A percentile compares a stretch with the other conserved stretches of the same genome.
These are phyloP conservation scores for Dryadomyces quercus-mongolicae DNA, from an alignment of 2,329 filamentous ascomycete genomes.

Conservation along the genomic window DNA sequence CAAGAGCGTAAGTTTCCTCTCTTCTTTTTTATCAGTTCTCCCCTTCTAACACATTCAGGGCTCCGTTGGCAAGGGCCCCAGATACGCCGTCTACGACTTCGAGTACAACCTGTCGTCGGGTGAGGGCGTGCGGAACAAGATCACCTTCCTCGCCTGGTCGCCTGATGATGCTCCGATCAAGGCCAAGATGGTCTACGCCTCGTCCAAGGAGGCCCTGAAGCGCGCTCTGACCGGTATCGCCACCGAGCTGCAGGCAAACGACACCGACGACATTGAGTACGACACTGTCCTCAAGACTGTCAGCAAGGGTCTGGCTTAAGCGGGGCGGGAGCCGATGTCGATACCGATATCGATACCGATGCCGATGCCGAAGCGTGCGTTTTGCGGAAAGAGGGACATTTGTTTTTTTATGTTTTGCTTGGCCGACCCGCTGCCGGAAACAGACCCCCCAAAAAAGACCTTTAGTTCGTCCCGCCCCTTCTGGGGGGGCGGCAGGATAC, in stretches of 20 bases:
- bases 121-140: constrained; percentile 68
- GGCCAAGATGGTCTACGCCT: constrained; percentile 85
- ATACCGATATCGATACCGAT: neutral
- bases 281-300: constrained; percentile 55
- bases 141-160: constrained; percentile 68
- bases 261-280: constrained; percentile 70
- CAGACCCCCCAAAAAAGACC: neutral
- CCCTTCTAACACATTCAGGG: constrained; percentile 27
- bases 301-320: constrained; percentile 47
- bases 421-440: neutral
- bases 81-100: constrained; percentile 80
- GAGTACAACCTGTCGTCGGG: constrained; percentile 61
- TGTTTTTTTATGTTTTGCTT: neutral
- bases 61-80: constrained; percentile 49
- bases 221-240: constrained; percentile 64
- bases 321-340: neutral
- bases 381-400: neutral
- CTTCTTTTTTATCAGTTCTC: constrained; percentile 1
- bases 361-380: too few relatives aligned
- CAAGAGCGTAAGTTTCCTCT: constrained; percentile 44
- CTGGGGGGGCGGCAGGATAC: neutral
- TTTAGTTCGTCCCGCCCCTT: neutral
- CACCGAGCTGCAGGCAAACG: constrained; percentile 72
- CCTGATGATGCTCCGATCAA: constrained; percentile 70
- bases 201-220: constrained; percentile 79